A percentile compares a stretch with the other conserved stretches of the same genome.
Conservation (phyloP, 139 green algal species). For the Coelastrella sp. region DNA sequence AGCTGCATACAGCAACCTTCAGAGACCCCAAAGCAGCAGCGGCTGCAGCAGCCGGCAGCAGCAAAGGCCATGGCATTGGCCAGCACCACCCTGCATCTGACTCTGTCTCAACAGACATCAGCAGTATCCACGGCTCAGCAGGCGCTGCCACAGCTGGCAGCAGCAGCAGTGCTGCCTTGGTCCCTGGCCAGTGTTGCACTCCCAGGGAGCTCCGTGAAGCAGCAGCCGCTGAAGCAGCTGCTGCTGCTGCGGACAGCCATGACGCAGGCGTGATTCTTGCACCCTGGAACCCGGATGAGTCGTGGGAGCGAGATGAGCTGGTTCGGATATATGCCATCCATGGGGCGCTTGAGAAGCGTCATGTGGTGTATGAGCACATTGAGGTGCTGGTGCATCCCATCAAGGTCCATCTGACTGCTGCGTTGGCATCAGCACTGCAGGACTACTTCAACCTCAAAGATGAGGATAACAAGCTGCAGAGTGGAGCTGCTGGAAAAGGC, state of each 20-base stretch:
- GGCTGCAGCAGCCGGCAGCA: slow-evolving; percentile 21
- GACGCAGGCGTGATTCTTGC: slow-evolving; percentile 67
- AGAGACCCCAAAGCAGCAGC: slow-evolving; percentile 38
- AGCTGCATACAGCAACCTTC: slow-evolving; percentile 52
- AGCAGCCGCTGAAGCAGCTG: slow-evolving; percentile 3
- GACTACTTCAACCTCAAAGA: slow-evolving; percentile 62
- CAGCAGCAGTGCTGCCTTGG: not conserved
- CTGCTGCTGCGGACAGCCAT: slow-evolving; percentile 37
- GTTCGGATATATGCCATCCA: slow-evolving; percentile 62
- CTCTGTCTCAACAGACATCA: not conserved
- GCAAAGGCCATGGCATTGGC: not conserved
- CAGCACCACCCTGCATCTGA: not conserved
- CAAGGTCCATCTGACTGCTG: slow-evolving; percentile 68
- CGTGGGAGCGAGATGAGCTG: slow-evolving; percentile 61
- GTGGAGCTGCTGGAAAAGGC: not conserved
- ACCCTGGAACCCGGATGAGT: slow-evolving; percentile 73
- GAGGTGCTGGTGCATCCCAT: slow-evolving; percentile 76
- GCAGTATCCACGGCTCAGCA: not conserved
- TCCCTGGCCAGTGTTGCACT: not conserved
- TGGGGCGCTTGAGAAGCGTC: slow-evolving; percentile 46
- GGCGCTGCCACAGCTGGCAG: not conserved
- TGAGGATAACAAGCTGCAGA: slow-evolving; percentile 13
- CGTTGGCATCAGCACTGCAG: slow-evolving; percentile 62
- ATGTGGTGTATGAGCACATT: slow-evolving; percentile 74
- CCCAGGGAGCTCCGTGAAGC: slow-evolving; percentile 1